Conservation (phyloP, 202 grass and related monocot species). For the Hordeum pubiflorum region DNA sequence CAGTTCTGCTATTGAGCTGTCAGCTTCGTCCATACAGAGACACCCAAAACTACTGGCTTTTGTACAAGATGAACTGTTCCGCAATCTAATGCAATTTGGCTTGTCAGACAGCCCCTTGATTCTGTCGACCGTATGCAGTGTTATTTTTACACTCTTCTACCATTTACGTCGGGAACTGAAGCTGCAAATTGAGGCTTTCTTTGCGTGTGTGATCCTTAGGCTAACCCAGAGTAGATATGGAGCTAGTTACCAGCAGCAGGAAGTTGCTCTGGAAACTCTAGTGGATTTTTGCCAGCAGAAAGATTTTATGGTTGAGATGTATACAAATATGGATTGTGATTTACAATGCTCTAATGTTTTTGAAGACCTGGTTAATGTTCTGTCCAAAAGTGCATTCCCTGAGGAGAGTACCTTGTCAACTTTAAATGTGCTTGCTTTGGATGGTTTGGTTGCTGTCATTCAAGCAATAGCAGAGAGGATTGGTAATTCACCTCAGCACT, state of each 20-base stretch:
- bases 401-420: constrained; percentile 68
- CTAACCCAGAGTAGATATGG: constrained; percentile 64
- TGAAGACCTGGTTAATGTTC: constrained; percentile 81
- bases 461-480: constrained; percentile 76
- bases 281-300: constrained; percentile 90
- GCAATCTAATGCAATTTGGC: constrained; percentile 73
- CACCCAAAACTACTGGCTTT: constrained; percentile 52
- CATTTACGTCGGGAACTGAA: constrained; percentile 68
- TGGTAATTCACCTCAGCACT: constrained; percentile 38
- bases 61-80: constrained; percentile 70
- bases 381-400: constrained; percentile 85
- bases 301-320: constrained; percentile 96
- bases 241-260: constrained; percentile 78
- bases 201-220: constrained; percentile 72
- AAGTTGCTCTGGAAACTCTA: constrained; percentile 73
- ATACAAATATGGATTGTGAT: constrained; percentile 91
- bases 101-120: constrained; percentile 69
- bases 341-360: constrained; percentile 84
- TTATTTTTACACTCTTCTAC: constrained; percentile 69
- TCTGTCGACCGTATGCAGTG: constrained; percentile 67
- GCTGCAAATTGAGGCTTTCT: constrained; percentile 76
- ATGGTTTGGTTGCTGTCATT: constrained; percentile 71
- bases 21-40: constrained; percentile 34
- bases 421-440: constrained; percentile 78
- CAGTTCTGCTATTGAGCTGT: constrained; percentile 63